These are phyloP conservation scores for Hippophae tibetana DNA, from an alignment of 306 rosid genomes.

Conservation along the genomic window DNA sequence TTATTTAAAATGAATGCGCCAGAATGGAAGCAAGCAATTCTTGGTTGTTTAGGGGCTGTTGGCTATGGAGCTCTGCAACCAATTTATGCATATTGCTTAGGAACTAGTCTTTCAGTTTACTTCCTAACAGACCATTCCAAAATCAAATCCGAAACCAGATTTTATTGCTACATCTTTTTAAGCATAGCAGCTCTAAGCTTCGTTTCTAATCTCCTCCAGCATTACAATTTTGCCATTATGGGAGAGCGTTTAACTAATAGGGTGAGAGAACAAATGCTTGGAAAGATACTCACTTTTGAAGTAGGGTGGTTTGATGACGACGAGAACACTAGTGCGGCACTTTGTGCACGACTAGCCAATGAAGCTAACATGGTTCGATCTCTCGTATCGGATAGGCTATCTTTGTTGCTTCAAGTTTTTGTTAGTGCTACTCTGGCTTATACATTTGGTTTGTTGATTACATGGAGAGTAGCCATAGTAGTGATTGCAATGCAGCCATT, in stretches of 20 bases:
- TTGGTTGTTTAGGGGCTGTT: constrained; percentile 68
- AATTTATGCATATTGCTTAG: constrained; percentile 53
- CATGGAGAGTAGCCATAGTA: constrained; percentile 75
- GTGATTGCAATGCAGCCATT: constrained; percentile 76
- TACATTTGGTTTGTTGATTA: constrained; percentile 29
- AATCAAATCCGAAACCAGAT: constrained; percentile 38
- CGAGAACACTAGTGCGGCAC: constrained; percentile 66
- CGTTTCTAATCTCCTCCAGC: constrained; percentile 51
- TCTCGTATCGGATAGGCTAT: constrained; percentile 61
- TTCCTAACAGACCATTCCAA: constrained; percentile 31
- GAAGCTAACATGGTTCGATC: constrained; percentile 63
- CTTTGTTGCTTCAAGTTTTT: constrained; percentile 52
- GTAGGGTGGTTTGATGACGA: constrained; percentile 82
- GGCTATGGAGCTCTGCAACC: constrained; percentile 64
- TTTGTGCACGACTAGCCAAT: constrained; percentile 48
- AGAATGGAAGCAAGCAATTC: constrained; percentile 66
- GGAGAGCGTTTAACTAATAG: constrained; percentile 66
- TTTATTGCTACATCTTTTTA: constrained; percentile 42
- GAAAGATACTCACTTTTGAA: constrained; percentile 56
- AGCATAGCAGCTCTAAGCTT: constrained; percentile 33
- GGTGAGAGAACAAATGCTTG: constrained; percentile 44
- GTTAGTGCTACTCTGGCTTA: constrained; percentile 45
- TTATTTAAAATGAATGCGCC: constrained; percentile 60
- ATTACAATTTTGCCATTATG: constrained; percentile 64
- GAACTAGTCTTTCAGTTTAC: constrained; percentile 55